A percentile compares a stretch with the other conserved stretches of the same genome.
Conservation (phyloP, 345 rosid genomes). For the Citrus unshiu region DNA sequence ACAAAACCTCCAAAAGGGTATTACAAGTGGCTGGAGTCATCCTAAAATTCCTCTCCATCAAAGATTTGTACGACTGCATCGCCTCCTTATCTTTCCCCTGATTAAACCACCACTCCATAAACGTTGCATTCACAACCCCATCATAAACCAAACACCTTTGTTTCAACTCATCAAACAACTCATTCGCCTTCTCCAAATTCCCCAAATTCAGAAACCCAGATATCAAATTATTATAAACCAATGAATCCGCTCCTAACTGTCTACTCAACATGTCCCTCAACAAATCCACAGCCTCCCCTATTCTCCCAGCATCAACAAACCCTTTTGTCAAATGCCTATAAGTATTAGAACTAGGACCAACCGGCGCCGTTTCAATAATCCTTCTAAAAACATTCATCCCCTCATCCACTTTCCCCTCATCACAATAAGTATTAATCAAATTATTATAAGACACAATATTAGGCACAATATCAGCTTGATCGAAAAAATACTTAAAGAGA, state of each 20-base stretch:
- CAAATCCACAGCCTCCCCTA: slow-evolving; percentile 72
- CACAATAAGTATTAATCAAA: slow-evolving; percentile 86
- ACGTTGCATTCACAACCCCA: slow-evolving; percentile 79
- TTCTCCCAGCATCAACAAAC: slow-evolving; percentile 69
- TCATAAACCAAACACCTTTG: slow-evolving; percentile 82
- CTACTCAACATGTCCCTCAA: slow-evolving; percentile 82
- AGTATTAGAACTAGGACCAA: slow-evolving; percentile 76
- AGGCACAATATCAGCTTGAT: slow-evolving; percentile 75
- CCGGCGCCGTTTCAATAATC: slow-evolving; percentile 71
- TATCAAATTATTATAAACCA: slow-evolving; percentile 78
- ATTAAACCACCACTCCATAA: slow-evolving; percentile 96
- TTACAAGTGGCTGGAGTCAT: slow-evolving; percentile 86
- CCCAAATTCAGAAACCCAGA: slow-evolving; percentile 72
- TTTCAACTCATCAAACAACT: slow-evolving; percentile 82
- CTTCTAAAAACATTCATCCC: slow-evolving; percentile 65
- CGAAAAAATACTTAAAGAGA: slow-evolving; percentile 72
- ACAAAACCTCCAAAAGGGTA: slow-evolving; percentile 73
- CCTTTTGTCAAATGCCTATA: slow-evolving; percentile 96
- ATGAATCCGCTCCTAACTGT: slow-evolving; percentile 94
- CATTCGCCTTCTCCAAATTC: slow-evolving; percentile 78
- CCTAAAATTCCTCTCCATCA: slow-evolving; percentile 71
- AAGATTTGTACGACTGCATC: slow-evolving; percentile 73
- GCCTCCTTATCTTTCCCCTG: slow-evolving; percentile 84
- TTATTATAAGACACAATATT: slow-evolving; percentile 92
- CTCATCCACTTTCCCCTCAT: slow-evolving; percentile 70